Percentiles rank a stretch among this genome's conserved stretches.
These are phyloP conservation scores for grape (Vitis vinifera) DNA, from an alignment of 164 flowering plant genomes.

Conservation along the genomic window DNA sequence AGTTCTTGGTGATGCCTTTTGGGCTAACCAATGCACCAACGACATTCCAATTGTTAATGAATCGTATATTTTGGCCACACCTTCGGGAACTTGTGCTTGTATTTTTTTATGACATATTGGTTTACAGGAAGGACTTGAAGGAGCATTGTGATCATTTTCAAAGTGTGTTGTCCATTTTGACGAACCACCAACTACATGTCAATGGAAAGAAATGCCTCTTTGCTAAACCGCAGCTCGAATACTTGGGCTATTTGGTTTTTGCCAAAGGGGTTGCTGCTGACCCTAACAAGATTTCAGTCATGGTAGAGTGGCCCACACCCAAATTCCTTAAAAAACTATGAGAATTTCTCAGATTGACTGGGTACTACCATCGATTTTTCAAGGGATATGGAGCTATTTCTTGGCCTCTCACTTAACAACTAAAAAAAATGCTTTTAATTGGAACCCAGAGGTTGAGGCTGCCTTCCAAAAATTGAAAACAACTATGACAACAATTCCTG, in stretches of 20 bases:
- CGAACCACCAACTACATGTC: neutral
- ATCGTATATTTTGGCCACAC: no score
- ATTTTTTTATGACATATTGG: no score
- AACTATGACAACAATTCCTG: neutral
- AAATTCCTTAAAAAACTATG: no score
- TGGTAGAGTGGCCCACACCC: neutral
- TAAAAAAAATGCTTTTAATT: conserved; percentile 3
- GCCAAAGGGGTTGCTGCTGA: neutral
- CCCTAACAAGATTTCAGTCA: neutral
- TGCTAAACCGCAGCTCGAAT: neutral
- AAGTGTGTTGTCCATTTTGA: neutral
- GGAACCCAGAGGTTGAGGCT: neutral
- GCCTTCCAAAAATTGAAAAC: neutral
- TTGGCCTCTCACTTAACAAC: neutral
- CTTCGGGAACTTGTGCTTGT: no score
- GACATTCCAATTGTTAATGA: no score
- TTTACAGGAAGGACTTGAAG: no score
- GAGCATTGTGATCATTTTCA: neutral
- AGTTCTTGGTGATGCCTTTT: no score
- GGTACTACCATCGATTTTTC: no score
- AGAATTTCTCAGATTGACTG: no score
- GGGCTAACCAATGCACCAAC: no score
- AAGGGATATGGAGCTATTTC: no score
- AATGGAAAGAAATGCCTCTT: neutral
- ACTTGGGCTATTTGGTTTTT: neutral